Conservation (phyloP, 768 basidiomycete species). For the Mrakia gelida region DNA sequence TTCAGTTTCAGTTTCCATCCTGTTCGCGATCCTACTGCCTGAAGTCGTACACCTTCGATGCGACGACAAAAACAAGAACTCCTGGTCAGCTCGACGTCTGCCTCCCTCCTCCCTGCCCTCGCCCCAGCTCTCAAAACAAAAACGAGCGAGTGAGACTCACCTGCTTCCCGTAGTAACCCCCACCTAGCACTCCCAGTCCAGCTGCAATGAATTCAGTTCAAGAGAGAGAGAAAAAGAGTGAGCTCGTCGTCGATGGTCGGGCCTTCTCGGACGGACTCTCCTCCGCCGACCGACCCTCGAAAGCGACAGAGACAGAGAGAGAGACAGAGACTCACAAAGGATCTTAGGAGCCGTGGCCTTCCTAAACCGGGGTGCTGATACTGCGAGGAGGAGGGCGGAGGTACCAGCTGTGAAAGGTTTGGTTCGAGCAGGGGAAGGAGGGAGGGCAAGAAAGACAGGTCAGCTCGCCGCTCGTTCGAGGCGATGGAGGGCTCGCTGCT, state of each 20-base stretch:
- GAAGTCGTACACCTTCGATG: constrained; percentile 25
- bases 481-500: constrained; percentile 24
- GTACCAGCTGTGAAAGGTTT: too few relatives aligned
- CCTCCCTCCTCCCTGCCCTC: too few relatives aligned
- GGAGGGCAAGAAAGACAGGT: neutral
- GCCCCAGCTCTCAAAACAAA: too few relatives aligned
- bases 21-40: neutral
- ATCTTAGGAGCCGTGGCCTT: constrained; percentile 20
- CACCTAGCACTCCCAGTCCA: constrained; percentile 24
- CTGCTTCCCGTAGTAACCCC: constrained; percentile 27
- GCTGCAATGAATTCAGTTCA: neutral
- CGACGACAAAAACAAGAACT: neutral
- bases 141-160: too few relatives aligned
- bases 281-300: neutral
- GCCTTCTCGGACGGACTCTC: neutral
- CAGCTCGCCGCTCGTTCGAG: neutral
- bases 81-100: neutral
- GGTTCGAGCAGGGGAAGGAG: too few relatives aligned
- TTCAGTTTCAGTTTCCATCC: neutral
- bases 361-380: constrained; percentile 1
- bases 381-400: constrained; percentile 5
- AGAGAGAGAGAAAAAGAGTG: neutral
- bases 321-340: constrained; percentile 3
- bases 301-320: neutral
- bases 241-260: neutral